A percentile compares a stretch with the other conserved stretches of the same genome.
phyloP scores from a whole-genome alignment of 495 filamentous ascomycete genomes.

The Penicillium chermesinum region DNA sequence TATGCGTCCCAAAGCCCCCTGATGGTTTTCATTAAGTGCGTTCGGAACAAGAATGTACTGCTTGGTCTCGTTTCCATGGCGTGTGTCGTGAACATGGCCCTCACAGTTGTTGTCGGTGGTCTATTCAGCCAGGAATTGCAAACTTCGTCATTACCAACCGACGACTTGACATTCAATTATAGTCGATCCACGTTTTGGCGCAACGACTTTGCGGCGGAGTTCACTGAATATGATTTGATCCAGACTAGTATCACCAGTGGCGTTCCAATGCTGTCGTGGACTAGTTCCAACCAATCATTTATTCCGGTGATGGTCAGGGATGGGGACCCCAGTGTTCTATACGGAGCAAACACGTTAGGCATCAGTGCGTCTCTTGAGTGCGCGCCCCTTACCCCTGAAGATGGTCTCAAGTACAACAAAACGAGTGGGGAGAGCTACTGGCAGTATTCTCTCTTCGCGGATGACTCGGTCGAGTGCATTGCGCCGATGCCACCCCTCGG shows the following conservation, averaged over 20 bases:
- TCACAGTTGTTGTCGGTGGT: constrained; percentile 36
- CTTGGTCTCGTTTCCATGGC: constrained; percentile 31
- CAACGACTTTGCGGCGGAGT: constrained; percentile 36
- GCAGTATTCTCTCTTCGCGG: constrained; percentile 25
- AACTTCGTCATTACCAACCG: constrained; percentile 23
- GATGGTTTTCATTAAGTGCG: constrained; percentile 28
- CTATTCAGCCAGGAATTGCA: constrained; percentile 36
- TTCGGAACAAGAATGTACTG: constrained; percentile 29
- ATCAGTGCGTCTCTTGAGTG: constrained; percentile 32
- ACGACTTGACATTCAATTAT: constrained; percentile 27
- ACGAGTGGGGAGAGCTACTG: constrained; percentile 20
- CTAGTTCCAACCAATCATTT: constrained; percentile 32
- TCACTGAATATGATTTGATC: constrained; percentile 39
- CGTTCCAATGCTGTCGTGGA: constrained; percentile 36
- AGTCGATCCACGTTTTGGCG: constrained; percentile 29
- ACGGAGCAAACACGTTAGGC: constrained; percentile 29
- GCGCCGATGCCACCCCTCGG: constrained; percentile 25
- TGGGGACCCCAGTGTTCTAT: constrained; percentile 22
- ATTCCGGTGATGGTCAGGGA: constrained; percentile 26
- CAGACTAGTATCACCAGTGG: constrained; percentile 39
- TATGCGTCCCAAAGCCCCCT: constrained; percentile 37
- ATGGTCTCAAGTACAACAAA: constrained; percentile 12
- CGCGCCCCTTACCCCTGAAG: constrained; percentile 12
- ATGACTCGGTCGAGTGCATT: constrained; percentile 23
- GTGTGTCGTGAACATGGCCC: constrained; percentile 30